Evolutionary conservation across 495 filamentous ascomycete genomes (phyloP).

Genomic region (Annulohypoxylon stygium): DNA sequence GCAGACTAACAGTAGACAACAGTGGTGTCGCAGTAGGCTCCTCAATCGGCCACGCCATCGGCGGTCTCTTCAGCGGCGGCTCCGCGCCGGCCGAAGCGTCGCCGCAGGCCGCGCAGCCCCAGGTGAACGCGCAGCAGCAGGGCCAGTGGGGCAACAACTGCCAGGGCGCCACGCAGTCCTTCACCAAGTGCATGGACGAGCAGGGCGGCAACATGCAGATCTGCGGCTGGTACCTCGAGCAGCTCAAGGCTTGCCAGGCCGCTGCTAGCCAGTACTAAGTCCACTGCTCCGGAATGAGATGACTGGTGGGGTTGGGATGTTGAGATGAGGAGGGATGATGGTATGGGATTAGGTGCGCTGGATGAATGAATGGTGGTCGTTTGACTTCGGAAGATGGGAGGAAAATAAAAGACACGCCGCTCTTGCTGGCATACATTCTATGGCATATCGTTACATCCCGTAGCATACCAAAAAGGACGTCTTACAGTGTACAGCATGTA

Average conservation of each 20-base stretch:
- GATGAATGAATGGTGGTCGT: slow-evolving; percentile 9
- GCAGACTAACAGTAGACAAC: slow-evolving; percentile 34
- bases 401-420: neutral
- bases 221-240: slow-evolving; percentile 97
- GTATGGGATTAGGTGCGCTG: neutral
- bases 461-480: neutral
- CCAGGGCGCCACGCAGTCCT: slow-evolving; percentile 80
- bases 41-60: slow-evolving; percentile 93
- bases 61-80: slow-evolving; percentile 82
- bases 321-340: neutral
- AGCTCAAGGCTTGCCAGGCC: slow-evolving; percentile 95
- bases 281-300: neutral
- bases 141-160: slow-evolving; percentile 77
- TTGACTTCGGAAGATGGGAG: neutral
- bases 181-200: slow-evolving; percentile 96
- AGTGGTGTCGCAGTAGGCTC: slow-evolving; percentile 97
- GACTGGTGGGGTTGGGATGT: neutral
- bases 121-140: slow-evolving; percentile 52
- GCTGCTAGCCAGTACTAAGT: slow-evolving; percentile 87
- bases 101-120: slow-evolving; percentile 51
- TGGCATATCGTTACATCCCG: neutral
- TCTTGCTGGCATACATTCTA: neutral
- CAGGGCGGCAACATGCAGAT: slow-evolving; percentile 93
- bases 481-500: slow-evolving; percentile 14
- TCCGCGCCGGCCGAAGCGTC: slow-evolving; percentile 69